These are phyloP conservation scores for Melanomma pulvis-pyrius DNA, from an alignment of 495 filamentous ascomycete genomes.

Conservation along the genomic window DNA sequence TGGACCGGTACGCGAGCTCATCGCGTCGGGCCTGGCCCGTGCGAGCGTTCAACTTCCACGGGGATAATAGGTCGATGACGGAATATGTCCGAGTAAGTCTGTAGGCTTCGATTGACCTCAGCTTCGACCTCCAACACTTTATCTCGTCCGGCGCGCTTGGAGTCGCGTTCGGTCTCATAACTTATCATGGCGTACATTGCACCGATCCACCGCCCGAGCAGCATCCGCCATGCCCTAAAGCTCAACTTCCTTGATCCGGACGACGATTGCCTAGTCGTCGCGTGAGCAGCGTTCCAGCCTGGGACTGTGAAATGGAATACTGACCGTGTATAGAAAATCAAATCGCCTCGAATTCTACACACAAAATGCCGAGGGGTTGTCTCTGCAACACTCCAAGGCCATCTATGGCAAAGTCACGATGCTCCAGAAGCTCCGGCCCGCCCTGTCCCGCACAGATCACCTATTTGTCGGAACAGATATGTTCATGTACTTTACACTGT, in stretches of 20 bases:
- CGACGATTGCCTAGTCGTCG: slow-evolving; percentile 81
- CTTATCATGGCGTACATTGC: slow-evolving; percentile 85
- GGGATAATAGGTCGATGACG: slow-evolving; percentile 28
- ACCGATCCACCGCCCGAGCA: slow-evolving; percentile 89
- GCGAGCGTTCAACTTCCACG: not conserved
- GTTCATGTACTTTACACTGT: slow-evolving; percentile 84
- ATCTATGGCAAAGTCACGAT: slow-evolving; percentile 85
- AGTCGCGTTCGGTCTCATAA: not conserved
- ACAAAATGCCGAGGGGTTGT: slow-evolving; percentile 61
- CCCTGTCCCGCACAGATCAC: slow-evolving; percentile 73
- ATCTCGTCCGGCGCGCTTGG: not conserved
- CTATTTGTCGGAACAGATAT: slow-evolving; percentile 92
- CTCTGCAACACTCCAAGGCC: slow-evolving; percentile 62
- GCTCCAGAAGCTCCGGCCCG: slow-evolving; percentile 78
- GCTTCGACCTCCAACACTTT: not conserved
- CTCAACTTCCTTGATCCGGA: slow-evolving; percentile 71
- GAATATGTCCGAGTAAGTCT: slow-evolving; percentile 15
- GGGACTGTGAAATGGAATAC: not conserved
- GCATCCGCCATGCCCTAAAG: slow-evolving; percentile 83
- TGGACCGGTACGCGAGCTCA: not conserved
- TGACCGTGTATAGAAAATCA: slow-evolving; percentile 65
- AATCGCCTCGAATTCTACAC: slow-evolving; percentile 87
- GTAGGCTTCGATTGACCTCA: not conserved
- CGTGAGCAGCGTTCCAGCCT: too few relatives aligned
- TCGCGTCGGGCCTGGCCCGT: not conserved